Evolutionary conservation across 2,329 filamentous ascomycete genomes (phyloP).

Genomic region (Aureobasidium sp.): DNA sequence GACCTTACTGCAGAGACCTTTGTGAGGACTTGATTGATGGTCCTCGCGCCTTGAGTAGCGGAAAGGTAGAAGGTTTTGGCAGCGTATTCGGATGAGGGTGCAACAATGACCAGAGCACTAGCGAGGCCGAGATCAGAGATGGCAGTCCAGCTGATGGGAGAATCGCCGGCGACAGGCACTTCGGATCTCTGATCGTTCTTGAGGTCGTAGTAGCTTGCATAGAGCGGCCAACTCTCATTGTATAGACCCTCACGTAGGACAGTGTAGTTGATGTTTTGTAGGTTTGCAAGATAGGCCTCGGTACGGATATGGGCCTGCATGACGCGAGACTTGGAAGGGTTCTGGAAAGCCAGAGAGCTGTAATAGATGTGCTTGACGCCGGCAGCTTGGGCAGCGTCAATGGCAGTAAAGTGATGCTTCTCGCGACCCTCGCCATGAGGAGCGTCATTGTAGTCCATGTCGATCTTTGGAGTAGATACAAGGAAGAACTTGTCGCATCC

Average conservation of each 20-base stretch:
- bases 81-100: constrained; percentile 24
- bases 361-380: constrained; percentile 41
- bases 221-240: constrained; percentile 41
- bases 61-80: constrained; percentile 35
- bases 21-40: constrained; percentile 23
- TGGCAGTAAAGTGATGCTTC: constrained; percentile 35
- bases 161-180: constrained; percentile 33
- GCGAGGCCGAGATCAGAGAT: constrained; percentile 38
- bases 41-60: constrained; percentile 20
- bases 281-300: constrained; percentile 30
- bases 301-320: constrained; percentile 42
- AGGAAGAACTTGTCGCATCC: constrained; percentile 37
- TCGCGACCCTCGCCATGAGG: constrained; percentile 36
- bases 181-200: constrained; percentile 29
- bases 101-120: constrained; percentile 33
- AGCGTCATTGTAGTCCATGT: constrained; percentile 37
- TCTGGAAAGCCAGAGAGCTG: constrained; percentile 36
- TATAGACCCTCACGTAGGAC: constrained; percentile 39
- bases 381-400: constrained; percentile 34
- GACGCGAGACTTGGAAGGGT: constrained; percentile 34
- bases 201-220: constrained; percentile 37
- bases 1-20: constrained; percentile 24
- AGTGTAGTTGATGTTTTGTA: constrained; percentile 25
- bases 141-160: constrained; percentile 35
- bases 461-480: constrained; percentile 36